phyloP scores from a whole-genome alignment of 139 green algal species.

The Pleodorina starrii region DNA sequence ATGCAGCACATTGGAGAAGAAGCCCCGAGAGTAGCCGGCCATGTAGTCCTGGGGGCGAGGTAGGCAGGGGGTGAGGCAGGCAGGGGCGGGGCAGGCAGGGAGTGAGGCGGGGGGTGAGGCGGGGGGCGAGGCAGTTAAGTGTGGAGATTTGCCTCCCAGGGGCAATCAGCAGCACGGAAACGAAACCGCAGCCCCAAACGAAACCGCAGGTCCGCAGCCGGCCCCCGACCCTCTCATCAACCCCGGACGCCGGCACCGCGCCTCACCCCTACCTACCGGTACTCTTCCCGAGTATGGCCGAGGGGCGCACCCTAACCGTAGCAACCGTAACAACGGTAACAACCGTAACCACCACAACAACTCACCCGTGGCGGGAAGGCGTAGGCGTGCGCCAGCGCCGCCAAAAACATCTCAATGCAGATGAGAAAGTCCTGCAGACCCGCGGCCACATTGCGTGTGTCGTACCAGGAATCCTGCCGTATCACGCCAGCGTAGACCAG shows the following conservation, averaged over 20 bases:
- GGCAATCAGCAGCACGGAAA: no score
- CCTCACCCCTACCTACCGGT: neutral
- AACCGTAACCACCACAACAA: no score
- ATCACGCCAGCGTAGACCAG: slow-evolving; percentile 66
- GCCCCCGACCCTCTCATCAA: no score
- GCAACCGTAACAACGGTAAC: no score
- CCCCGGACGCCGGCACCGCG: neutral
- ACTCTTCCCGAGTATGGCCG: no score
- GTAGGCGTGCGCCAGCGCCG: slow-evolving; percentile 90
- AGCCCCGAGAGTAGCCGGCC: slow-evolving; percentile 68
- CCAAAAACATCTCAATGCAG: slow-evolving; percentile 98
- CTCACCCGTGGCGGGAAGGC: slow-evolving; percentile 87
- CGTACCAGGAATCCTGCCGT: slow-evolving; percentile 73
- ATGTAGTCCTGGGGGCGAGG: slow-evolving; percentile 79
- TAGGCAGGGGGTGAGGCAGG: no score
- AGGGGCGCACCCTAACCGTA: no score
- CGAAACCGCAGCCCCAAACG: no score
- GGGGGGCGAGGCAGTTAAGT: no score
- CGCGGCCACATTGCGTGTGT: slow-evolving; percentile 79
- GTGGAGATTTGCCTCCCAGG: no score
- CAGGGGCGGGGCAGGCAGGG: neutral
- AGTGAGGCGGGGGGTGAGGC: no score
- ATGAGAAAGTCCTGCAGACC: slow-evolving; percentile 90
- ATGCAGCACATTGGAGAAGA: slow-evolving; percentile 83
- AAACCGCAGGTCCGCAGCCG: no score